Base-by-base conservation (phyloP, 257 asterid species). In the Solanum pennellii region DNA sequence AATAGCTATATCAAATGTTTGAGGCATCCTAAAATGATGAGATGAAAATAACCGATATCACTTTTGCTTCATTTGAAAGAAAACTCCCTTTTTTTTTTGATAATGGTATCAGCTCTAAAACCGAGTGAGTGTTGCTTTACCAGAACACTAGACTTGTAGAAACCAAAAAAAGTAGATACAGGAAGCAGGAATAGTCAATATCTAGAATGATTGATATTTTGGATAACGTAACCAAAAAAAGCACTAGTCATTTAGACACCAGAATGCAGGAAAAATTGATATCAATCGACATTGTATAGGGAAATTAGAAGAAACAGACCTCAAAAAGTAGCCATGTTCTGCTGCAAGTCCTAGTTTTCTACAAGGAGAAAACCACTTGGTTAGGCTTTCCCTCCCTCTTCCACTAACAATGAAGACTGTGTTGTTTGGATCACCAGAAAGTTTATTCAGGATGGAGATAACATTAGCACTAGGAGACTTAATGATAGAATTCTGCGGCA, bases 291-390 rank as follows among this genome's bases (percentile, higher is more conserved):
- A 59, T 25, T 77, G 45, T 41, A 15, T 66, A 82, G 62, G 49
- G 75, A 60, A 31, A 31, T 49, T 49, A 60, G 39, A 65, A 71
- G 86, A 52, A 73, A 89, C 86, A 87, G 72, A 95, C 98, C 98
- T 94, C 88, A 94, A 79, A 85, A 92, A 95, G 91, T 92, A 95
- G 86, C 98, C 98, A 91, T 95, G 98, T 89, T 95, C 98, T 8
- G 98, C 98, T 69, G 98, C 98, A 88, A 95, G 94, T 39, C 98
- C 98, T 62, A 95, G 91, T 79, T 92, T 91, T 89, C 82, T 90
- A 93, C 98, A 95, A 45, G 98, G 95, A 89, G 88, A 87, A 91
- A 95, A 93, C 98, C 98, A 95, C 62, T 73, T 82, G 91, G 91
- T 91, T 88, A 95, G 91, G 92, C 95, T 94, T 42, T 89, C 93